Conservation (phyloP, 495 filamentous ascomycete genomes). For the Penicillium bialowiezense region DNA sequence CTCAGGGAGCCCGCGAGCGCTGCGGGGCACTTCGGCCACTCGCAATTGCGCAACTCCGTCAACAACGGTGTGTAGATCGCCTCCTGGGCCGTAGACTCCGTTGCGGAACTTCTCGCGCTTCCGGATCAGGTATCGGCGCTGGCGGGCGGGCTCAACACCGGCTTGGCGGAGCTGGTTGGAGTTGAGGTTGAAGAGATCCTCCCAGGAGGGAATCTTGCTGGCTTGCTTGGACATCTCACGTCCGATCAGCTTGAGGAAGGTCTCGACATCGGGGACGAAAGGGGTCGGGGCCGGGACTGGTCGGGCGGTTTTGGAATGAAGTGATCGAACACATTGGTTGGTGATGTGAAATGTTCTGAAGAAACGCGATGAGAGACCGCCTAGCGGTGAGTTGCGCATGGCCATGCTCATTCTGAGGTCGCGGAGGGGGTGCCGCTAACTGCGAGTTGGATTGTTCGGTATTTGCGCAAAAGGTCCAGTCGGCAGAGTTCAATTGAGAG, state of each 20-base stretch:
- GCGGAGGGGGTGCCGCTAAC: conserved; percentile 7
- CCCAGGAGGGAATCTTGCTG: conserved; percentile 81
- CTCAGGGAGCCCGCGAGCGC: conserved; percentile 4
- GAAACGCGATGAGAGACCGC: conserved; percentile 25
- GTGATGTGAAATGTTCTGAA: conserved; percentile 24
- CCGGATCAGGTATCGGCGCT: conserved; percentile 75
- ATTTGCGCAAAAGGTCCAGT: too few relatives aligned
- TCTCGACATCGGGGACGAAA: conserved; percentile 83
- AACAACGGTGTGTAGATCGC: conserved; percentile 68
- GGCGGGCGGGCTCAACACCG: conserved; percentile 81
- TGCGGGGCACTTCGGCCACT: conserved; percentile 59
- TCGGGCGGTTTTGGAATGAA: conserved; percentile 28
- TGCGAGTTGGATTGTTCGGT: too few relatives aligned
- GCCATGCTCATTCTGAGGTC: conserved; percentile 24
- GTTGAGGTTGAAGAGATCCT: conserved; percentile 76
- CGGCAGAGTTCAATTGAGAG: too few relatives aligned
- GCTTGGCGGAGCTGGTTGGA: conserved; percentile 73
- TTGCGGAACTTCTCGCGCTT: conserved; percentile 82
- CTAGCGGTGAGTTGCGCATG: conserved; percentile 30
- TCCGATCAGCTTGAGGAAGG: conserved; percentile 90
- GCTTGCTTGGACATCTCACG: conserved; percentile 77
- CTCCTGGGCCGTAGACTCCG: conserved; percentile 73
- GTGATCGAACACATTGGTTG: conserved; percentile 31
- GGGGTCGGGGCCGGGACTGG: conserved; percentile 69
- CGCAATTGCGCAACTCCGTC: conserved; percentile 69